phyloP scores from a whole-genome alignment of 768 basidiomycete genomes.

The Auricularia cornea region DNA sequence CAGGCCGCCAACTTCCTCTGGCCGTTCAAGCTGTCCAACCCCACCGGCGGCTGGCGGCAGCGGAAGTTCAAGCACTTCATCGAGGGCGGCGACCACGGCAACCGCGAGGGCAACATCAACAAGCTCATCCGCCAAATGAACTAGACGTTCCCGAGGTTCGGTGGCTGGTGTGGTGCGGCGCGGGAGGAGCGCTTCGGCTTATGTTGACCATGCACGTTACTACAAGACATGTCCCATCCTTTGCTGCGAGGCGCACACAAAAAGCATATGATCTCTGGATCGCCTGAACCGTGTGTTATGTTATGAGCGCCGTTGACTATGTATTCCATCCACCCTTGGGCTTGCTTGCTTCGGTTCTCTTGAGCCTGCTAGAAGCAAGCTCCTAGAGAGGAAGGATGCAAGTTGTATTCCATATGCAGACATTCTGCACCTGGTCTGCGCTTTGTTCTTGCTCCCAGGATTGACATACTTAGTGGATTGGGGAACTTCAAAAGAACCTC shows the following conservation, averaged over 20 bases:
- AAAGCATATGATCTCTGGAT: not conserved
- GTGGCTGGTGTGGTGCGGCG: not conserved
- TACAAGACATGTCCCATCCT: not conserved
- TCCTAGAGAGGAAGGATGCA: too few species aligned
- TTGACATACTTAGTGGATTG: too few species aligned
- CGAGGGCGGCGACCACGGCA: constrained; percentile 94
- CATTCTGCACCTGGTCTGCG: too few species aligned
- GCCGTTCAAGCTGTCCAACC: constrained; percentile 99
- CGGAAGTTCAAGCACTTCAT: constrained; percentile 97
- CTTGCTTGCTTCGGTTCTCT: too few species aligned
- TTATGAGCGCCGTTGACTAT: too few species aligned
- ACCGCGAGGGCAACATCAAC: constrained; percentile 96
- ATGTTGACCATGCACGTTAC: not conserved
- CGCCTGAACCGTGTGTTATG: not conserved
- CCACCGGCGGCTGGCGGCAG: constrained; percentile 94
- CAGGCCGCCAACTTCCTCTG: constrained; percentile 93
- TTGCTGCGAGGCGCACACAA: not conserved
- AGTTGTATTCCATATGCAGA: too few species aligned
- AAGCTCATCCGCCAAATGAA: constrained; percentile 95
- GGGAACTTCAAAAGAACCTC: too few species aligned
- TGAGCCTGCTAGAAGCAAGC: too few species aligned
- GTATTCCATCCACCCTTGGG: too few species aligned
- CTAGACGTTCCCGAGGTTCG: constrained; percentile 26
- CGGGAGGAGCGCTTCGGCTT: not conserved
- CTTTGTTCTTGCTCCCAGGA: too few species aligned